Evolutionary conservation across 257 asterid species (phyloP), one percentile per base, ranked within the genome.

Genomic region (Solanum bulbocastanum): DNA sequence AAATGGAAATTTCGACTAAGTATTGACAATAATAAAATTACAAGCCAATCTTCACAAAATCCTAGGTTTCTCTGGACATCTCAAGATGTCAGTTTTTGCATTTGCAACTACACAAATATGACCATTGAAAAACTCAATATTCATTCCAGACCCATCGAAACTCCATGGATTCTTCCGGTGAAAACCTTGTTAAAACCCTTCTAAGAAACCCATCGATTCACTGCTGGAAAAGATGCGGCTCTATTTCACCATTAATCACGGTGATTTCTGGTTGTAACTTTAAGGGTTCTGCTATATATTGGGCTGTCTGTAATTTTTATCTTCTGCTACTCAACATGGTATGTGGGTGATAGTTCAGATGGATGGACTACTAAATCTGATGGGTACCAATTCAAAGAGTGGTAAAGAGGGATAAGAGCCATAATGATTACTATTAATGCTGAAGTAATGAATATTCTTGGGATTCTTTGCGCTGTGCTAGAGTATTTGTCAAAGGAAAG

Each of bases 271-370:
- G 74, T 68, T 27, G 37, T 27, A 56, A 56, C n/a, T 56, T 27
- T 27, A 27, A 68, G 75, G 72, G 32, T 65, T 12, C 33, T 5
- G 32, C 72, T 10, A 65, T 65, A 27, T n/a, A 65, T 65, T 4
- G 18, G 75, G 75, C 37, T 68, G 10, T 87, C 90, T 2, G 58
- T 74, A 9, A 86, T 87, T 74, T 66, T 72, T 6, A 88, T 84
- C 32, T 25, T 49, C 16, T 60, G 71, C 23, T 82, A 90, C 5
- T 75, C 86, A 42, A 89, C 58, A 49, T 90, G 90, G 86, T 72
- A 83, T 18, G 85, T 25, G 5, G 90, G 81, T 35, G 60, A 52
- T 4, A 82, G 14, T 32, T 37, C 66, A 5, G 90, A 87, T 2
- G 91, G 79, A 23, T 39, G 33, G 49, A 39, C 18, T 23, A 65